phyloP scores from a whole-genome alignment of 345 rosid species.

The Eucalyptus cloeziana region DNA sequence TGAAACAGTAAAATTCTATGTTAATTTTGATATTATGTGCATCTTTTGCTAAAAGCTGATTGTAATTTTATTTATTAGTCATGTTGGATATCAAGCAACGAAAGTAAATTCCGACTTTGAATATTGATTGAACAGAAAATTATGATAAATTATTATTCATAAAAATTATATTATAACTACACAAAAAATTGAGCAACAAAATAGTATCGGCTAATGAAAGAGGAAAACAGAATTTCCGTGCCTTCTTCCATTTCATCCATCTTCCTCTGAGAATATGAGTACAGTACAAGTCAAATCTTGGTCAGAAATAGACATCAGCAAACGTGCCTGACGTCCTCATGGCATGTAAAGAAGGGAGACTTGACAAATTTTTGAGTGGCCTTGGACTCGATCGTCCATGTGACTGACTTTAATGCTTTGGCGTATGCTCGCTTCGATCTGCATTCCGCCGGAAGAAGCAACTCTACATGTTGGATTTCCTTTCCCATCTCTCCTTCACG shows the following conservation, averaged over 20 bases:
- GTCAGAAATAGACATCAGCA: not conserved
- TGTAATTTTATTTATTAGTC: not conserved
- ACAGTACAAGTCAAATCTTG: not conserved
- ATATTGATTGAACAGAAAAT: not conserved
- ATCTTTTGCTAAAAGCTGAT: not conserved
- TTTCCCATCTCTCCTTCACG: constrained; percentile 9
- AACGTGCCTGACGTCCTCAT: not conserved
- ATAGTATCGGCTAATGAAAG: not conserved
- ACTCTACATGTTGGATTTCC: constrained; percentile 3
- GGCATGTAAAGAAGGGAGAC: not conserved
- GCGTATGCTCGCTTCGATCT: not conserved
- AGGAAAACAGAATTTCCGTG: not conserved
- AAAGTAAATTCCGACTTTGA: not conserved
- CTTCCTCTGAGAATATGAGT: not conserved
- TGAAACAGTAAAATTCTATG: not conserved
- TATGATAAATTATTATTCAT: not conserved
- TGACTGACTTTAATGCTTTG: not conserved
- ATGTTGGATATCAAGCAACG: not conserved
- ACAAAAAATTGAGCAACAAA: not conserved
- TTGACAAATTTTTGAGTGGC: not conserved
- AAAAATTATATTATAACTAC: not conserved
- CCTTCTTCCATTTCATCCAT: not conserved
- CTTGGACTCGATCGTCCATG: not conserved
- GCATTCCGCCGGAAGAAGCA: not conserved
- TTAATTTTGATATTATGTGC: not conserved